Percentiles rank a stretch among this genome's conserved stretches.
Conservation (phyloP, 768 basidiomycete genomes). For the Naganishia randhawae region DNA sequence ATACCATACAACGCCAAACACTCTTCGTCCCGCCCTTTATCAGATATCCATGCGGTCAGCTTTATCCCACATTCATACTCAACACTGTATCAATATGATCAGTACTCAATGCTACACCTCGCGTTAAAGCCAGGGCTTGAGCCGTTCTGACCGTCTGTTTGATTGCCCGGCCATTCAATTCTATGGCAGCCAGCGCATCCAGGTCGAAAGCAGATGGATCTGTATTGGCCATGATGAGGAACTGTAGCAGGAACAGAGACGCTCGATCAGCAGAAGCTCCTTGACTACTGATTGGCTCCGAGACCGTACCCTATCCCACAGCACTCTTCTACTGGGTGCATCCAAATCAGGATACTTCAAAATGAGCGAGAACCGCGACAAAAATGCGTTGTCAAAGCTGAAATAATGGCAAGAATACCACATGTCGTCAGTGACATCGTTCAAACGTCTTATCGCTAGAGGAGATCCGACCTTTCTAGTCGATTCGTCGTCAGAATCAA, state of each 20-base stretch:
- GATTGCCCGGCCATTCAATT: background rate
- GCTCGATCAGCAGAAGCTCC: background rate
- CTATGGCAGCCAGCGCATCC: background rate
- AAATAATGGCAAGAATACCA: background rate
- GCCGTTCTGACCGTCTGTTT: constrained; percentile 10
- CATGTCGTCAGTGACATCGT: background rate
- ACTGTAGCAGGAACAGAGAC: background rate
- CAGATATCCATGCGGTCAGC: background rate
- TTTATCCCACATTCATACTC: constrained; percentile 9
- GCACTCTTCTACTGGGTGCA: background rate
- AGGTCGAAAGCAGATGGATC: constrained; percentile 1
- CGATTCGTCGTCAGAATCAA: constrained; percentile 6
- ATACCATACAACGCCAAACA: background rate
- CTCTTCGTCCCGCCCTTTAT: background rate
- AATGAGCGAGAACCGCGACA: constrained; percentile 8
- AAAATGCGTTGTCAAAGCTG: constrained; percentile 7
- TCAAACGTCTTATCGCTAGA: background rate
- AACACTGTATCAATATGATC: constrained; percentile 15
- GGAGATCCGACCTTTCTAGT: background rate
- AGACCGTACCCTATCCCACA: background rate
- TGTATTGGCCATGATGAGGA: background rate
- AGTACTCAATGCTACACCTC: background rate
- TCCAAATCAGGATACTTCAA: constrained; percentile 5
- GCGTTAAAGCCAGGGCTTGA: background rate
- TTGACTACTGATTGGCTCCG: background rate